Base-by-base conservation (phyloP, 306 rosid species). In the Sophora flavescens region DNA sequence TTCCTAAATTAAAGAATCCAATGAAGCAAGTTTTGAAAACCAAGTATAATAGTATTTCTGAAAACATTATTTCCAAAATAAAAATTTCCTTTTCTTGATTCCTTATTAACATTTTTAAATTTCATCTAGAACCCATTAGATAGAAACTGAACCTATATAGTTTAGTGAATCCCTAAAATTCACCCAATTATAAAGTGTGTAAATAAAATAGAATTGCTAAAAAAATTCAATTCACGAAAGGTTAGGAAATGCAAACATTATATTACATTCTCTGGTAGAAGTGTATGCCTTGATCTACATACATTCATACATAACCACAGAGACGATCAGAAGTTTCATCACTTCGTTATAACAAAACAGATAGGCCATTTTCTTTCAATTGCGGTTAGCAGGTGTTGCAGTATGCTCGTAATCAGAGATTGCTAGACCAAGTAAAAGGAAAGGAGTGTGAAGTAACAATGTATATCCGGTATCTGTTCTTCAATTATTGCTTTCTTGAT, bases 381-480 rank as follows among this genome's bases (percentile, higher is more conserved):
- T 41, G 67, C 14, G 28, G 32, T 47, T 63, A 69, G 50, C 54
- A 54, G 70, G 14, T 60, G 30, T 33, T 17, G 50, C 32, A 63
- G 39, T 44, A 42, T 51, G 14, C 3, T 9, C 42, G 56, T 13
- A 75, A 60, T 17, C 16, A 30, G n/a, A 52, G 36, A 61, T 26
- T 42, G 38, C 13, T 28, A 17, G 41, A 44, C 13, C 18, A 47
- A 22, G 51, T 35, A 78, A 68, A 75, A 47, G 51, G 10, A 44
- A 60, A 70, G 58, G n/a, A n/a, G n/a, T 38, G 50, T 52, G 12
- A 41, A 72, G 67, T 41, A 41, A 41, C 17, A 48, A 42, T 64
- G 66, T 63, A 63, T 28, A 54, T 62, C 5, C 22, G 10, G 75
- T 64, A 64, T 70, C 36, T 16, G 67, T 45, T 72, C 47, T 56